Evolutionary conservation across 176 grass and related monocot genomes (phyloP), one percentile per base, ranked within the genome.

Genomic region (Hordeum marinum): DNA sequence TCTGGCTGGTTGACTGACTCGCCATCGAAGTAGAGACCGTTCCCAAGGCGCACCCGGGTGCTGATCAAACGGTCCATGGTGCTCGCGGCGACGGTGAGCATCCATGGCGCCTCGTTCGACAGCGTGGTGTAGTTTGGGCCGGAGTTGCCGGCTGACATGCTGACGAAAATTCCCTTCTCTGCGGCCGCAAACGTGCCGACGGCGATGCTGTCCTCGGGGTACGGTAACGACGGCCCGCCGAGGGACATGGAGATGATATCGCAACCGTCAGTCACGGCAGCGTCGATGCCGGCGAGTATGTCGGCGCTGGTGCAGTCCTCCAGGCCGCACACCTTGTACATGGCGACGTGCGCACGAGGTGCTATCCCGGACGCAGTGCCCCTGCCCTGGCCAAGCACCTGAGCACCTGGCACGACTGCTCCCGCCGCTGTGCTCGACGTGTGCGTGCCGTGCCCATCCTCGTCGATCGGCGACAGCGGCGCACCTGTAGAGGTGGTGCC

Each of bases 371-470:
- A 58, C 0, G 87, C 89, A 3, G 12, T 20, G 2, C 88, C 89
- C 9, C 4, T 21, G 15, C 24, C 89, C 75, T 87, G 84, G 11
- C 80, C 89, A 2, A 90, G 80, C 58, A 87, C 84, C 1, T 90
- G 45, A 0, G 92, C 89, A 41, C 76, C 73, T 11, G 78, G 75
- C 32, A 87, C 89, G 26, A 87, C 43, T 0, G 87, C 82, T 8
- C 89, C 92, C 4, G 87, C 92, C 4, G 87, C 89, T 3, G 89
- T 94, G 92, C 89, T 91, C 3, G 92, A 29, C 61, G 87, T 91
- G 85, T 94, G 92, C 2, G 92, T 91, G 26, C 89, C 87, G 63
- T 94, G 92, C 3, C 92, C 92, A 6, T 65, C 36, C 1, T 81
- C 43, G 12, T 87, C 87, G 6, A 86, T n/a, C 48, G 83, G 86